Conservation (phyloP, 2,329 filamentous ascomycete species). For the Huntiella savannae region DNA sequence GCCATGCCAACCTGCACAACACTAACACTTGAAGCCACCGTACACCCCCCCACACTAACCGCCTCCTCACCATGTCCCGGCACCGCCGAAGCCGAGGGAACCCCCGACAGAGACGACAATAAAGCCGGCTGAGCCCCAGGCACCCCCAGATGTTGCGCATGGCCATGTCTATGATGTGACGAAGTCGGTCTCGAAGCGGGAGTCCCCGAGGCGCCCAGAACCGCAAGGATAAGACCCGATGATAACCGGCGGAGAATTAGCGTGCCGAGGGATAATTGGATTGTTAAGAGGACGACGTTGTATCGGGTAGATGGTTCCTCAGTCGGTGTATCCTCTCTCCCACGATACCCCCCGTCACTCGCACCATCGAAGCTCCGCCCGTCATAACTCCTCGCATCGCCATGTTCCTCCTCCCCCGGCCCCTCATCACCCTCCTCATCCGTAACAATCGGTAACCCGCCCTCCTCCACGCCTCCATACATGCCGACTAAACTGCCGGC, state of each 20-base stretch:
- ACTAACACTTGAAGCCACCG: constrained; percentile 23
- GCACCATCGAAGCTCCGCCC: too few relatives aligned
- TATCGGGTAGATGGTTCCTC: too few relatives aligned
- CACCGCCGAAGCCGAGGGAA: constrained; percentile 13
- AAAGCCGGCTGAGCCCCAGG: constrained; percentile 9
- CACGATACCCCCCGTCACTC: too few relatives aligned
- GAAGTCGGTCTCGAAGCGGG: background rate
- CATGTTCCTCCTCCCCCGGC: constrained; percentile 14
- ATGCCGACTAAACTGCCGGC: constrained; percentile 36
- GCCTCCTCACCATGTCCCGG: constrained; percentile 28
- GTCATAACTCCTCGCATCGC: constrained; percentile 10
- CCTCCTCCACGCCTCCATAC: constrained; percentile 19
- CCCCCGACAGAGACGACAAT: constrained; percentile 16
- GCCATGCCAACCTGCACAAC: constrained; percentile 21
- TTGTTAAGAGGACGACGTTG: constrained; percentile 21
- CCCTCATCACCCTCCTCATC: constrained; percentile 17
- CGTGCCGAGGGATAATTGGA: constrained; percentile 39
- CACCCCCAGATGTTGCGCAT: constrained; percentile 2
- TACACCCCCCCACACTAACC: constrained; percentile 27
- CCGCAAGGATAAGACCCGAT: constrained; percentile 43
- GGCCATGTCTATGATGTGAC: background rate
- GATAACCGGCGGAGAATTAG: constrained; percentile 38
- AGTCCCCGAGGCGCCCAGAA: constrained; percentile 28
- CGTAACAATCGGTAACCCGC: constrained; percentile 19
- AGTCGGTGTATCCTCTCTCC: too few relatives aligned